phyloP scores from a whole-genome alignment of 352 stramenopile species.

The Globisporangium yorkense region DNA sequence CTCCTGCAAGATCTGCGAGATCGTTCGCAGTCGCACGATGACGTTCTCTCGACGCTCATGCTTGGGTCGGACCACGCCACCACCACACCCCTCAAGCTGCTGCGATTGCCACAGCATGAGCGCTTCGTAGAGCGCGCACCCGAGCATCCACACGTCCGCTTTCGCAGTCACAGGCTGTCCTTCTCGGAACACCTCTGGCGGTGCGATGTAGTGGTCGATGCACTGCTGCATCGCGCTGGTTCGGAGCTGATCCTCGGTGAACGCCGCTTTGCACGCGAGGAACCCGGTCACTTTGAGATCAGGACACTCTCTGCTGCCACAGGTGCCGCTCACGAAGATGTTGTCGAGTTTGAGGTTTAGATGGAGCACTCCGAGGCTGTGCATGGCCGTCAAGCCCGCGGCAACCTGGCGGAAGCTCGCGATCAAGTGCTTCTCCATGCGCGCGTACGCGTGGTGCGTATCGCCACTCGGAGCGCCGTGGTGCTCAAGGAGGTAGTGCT shows the following conservation, averaged over 20 bases:
- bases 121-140: constrained; percentile 44
- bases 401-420: constrained; percentile 41
- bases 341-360: constrained; percentile 51
- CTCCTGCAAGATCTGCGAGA: constrained; percentile 36
- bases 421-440: constrained; percentile 27
- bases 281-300: constrained; percentile 34
- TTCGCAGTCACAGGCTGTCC: constrained; percentile 28
- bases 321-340: constrained; percentile 24
- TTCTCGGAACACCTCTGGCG: constrained; percentile 34
- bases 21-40: constrained; percentile 32
- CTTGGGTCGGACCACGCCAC: not conserved
- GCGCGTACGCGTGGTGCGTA: constrained; percentile 9
- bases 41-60: constrained; percentile 11
- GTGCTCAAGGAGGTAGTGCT: constrained; percentile 6
- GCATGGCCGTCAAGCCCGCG: constrained; percentile 42
- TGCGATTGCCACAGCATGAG: constrained; percentile 45
- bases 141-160: constrained; percentile 61
- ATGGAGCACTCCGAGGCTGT: constrained; percentile 44
- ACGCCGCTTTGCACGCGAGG: constrained; percentile 38
- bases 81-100: constrained; percentile 19
- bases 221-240: constrained; percentile 28
- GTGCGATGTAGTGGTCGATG: constrained; percentile 30
- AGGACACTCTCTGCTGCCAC: not conserved
- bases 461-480: not conserved
- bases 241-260: constrained; percentile 21